Conservation (phyloP, 306 rosid species). For the Macrotyloma uniflorum region DNA sequence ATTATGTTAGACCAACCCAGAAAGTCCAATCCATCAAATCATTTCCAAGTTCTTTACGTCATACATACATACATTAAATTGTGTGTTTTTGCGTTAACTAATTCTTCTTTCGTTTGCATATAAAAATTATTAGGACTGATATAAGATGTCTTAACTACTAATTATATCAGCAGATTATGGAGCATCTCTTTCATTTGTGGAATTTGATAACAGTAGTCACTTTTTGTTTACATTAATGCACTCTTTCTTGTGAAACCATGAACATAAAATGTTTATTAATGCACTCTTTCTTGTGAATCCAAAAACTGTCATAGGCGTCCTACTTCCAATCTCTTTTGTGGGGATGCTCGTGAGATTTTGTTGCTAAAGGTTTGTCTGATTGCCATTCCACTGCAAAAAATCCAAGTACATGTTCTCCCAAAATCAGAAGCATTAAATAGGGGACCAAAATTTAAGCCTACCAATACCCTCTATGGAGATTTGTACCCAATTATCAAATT, state of each 20-base stretch:
- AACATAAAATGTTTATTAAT: not conserved
- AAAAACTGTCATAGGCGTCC: conserved; percentile 8
- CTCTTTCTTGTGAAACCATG: conserved; percentile 24
- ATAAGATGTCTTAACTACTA: conserved; percentile 28
- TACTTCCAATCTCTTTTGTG: not conserved
- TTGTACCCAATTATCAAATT: not conserved
- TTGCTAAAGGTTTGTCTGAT: not conserved
- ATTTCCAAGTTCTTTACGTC: conserved; percentile 13
- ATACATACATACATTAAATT: not conserved
- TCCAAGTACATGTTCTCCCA: not conserved
- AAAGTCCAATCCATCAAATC: not conserved
- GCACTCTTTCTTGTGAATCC: conserved; percentile 14
- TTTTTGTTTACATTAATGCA: not conserved
- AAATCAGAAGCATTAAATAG: conserved; percentile 5
- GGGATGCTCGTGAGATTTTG: conserved; percentile 19
- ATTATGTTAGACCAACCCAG: conserved; percentile 13
- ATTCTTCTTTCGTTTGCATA: not conserved
- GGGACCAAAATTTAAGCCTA: conserved; percentile 1
- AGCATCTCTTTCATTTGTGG: not conserved
- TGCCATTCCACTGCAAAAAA: conserved; percentile 5
- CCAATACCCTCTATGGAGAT: not conserved
- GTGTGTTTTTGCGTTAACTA: not conserved
- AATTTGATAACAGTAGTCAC: not conserved
- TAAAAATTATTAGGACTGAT: not conserved
- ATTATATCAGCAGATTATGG: not conserved